Base-by-base conservation (phyloP, 176 grass and related monocot species). In the Bromus sterilis region DNA sequence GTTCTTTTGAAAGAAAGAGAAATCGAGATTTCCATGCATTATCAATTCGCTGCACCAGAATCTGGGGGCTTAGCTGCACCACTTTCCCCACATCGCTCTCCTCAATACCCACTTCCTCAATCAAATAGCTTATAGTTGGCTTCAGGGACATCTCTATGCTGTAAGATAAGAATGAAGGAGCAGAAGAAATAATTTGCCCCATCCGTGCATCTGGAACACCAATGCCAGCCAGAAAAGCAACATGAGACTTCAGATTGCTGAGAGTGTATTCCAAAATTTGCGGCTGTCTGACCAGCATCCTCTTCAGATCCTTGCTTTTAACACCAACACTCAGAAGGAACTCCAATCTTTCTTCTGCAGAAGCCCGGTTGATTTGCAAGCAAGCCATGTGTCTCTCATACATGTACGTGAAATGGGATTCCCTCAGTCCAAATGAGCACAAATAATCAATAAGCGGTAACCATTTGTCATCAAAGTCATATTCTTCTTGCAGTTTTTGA, bases 61-160 rank as follows among this genome's bases (percentile, higher is more conserved):
- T 98, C 80, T 98, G 96, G 25, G 95, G 96, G 75, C 96, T 95
- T 85, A 95, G 81, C 81, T 93, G 90, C 84, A 98, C 96, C 44
- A 98, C 90, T 89, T 98, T 98, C 31, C 93, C 76, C n/a, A 98
- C 53, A 88, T 95, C 82, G 41, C 75, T 82, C 86, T 92, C 90
- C 78, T 93, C 78, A 83, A 98, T 88, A 73, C 96, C 90, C 31
- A 98, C 89, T 70, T 98, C 93, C 77, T 98, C 92, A 76, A 93
- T 87, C 82, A 98, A 63, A 81, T 98, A 98, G 76, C 48, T 89
- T 34, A 98, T 51, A 40, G 93, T 98, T 76, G 93, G 86, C 71
- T 89, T 98, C 78, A 98, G 82, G 68, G 96, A 95, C 62, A 93
- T 86, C 65, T 98, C 93, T 25, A 98, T 86, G 59, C 82, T 91